Percentiles rank a stretch among this genome's conserved stretches.
Conservation (phyloP, 2,329 filamentous ascomycete genomes). For the Cryphonectria carpinicola region DNA sequence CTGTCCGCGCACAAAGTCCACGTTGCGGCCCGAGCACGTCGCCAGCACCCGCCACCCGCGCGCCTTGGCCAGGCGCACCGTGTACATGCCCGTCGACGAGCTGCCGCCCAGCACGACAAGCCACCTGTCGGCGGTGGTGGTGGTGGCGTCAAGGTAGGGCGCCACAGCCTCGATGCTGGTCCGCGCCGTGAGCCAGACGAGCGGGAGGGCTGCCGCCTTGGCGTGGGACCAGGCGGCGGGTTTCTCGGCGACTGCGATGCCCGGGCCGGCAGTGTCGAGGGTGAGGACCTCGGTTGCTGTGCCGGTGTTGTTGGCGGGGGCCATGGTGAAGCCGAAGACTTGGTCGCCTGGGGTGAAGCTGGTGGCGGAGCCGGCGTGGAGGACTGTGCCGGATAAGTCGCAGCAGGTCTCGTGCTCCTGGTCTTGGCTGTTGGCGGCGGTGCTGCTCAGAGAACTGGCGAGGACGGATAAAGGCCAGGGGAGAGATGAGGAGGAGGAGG, state of each 20-base stretch:
- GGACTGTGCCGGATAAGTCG: slow-evolving; percentile 14
- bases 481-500: neutral
- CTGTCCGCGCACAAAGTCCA: slow-evolving; percentile 6
- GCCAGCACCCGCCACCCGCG: slow-evolving; percentile 14
- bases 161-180: slow-evolving; percentile 7
- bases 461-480: slow-evolving; percentile 15
- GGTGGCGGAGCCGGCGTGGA: slow-evolving; percentile 1
- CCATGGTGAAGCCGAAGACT: slow-evolving; percentile 19
- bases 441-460: neutral
- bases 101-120: slow-evolving; percentile 13
- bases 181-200: slow-evolving; percentile 12
- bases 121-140: neutral
- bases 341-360: slow-evolving; percentile 2
- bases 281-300: slow-evolving; percentile 11
- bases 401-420: slow-evolving; percentile 18
- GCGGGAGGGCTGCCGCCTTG: slow-evolving; percentile 11
- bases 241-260: slow-evolving; percentile 8
- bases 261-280: slow-evolving; percentile 4
- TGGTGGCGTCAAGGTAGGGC: neutral
- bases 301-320: slow-evolving; percentile 11
- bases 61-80: slow-evolving; percentile 7
- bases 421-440: neutral
- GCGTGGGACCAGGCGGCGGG: slow-evolving; percentile 9
- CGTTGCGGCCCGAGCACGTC: slow-evolving; percentile 17
- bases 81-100: slow-evolving; percentile 12